Base-by-base conservation (phyloP, 352 stramenopile species). In the Pythium folliculosum region DNA sequence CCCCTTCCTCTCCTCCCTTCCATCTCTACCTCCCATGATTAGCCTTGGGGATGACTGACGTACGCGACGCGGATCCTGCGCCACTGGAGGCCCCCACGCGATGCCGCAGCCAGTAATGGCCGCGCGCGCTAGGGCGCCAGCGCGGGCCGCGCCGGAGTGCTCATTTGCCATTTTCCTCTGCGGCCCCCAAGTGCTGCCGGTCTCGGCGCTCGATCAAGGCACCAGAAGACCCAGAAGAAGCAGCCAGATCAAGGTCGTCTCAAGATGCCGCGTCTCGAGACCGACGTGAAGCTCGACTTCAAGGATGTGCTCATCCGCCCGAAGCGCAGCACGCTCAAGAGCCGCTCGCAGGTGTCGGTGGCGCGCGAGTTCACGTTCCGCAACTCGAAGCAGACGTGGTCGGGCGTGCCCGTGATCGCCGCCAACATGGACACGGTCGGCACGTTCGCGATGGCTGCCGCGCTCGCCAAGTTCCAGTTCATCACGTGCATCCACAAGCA, bases 231-330 rank as follows among this genome's bases (percentile, higher is more conserved):
- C 12, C 35, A 37, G 32, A 37, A 37, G 40, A 48, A 48, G 40
- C 4, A 17, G 40, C 5, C 6, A 50, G n/a, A 27, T 14, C 43
- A 49, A 49, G 43, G 6, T 12, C 43, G 43, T 22, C 6, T 50
- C 43, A 61, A 21, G 23, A 97, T 97, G 89, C 82, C 90, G 69
- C 86, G 91, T 59, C 90, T 98, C 62, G 92, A 98, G 76, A 88
- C 81, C 5, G 92, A 97, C 54, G 67, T 96, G 50, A 94, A 94
- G 47, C 78, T 98, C 49, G 92, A 97, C 75, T 98, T 97, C 73
- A 97, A 97, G 76, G 92, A 98, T 69, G 92, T 98, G 61, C 82
- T 98, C 19, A 97, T 98, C 76, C 86, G 91, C n/a, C 92, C 92
- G 53, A 97, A 97, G 84, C 89, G 92, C 44, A 94, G 80, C 61